These are phyloP conservation scores for Teratosphaeria nubilosa DNA, from an alignment of 2,329 filamentous ascomycete species.

Conservation along the genomic window DNA sequence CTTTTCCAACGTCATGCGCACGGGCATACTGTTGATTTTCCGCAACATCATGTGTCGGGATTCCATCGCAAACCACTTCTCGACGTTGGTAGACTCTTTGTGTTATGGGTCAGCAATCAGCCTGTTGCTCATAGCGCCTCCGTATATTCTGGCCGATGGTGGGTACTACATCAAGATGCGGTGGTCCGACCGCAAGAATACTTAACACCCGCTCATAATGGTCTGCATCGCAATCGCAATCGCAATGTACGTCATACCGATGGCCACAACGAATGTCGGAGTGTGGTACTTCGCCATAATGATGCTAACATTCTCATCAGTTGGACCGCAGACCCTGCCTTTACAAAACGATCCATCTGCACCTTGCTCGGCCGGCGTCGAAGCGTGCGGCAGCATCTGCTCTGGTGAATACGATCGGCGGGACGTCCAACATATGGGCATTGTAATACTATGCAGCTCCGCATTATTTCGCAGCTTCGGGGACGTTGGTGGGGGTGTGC, in stretches of 20 bases:
- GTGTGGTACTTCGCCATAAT: slow-evolving; percentile 53
- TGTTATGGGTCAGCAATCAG: neutral
- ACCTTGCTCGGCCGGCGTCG: slow-evolving; percentile 41
- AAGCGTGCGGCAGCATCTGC: slow-evolving; percentile 47
- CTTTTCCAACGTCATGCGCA: no score
- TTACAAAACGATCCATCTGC: neutral
- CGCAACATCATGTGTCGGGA: neutral
- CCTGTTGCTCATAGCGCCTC: neutral
- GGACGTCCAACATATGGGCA: slow-evolving; percentile 44
- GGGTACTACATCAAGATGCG: neutral
- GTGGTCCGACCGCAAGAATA: neutral
- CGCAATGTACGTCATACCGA: slow-evolving; percentile 50
- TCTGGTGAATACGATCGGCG: slow-evolving; percentile 46
- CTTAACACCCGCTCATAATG: neutral
- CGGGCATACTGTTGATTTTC: neutral
- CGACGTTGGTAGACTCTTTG: neutral
- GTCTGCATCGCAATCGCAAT: slow-evolving; percentile 37
- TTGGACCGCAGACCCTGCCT: neutral
- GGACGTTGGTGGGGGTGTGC: neutral
- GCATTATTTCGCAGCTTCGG: slow-evolving; percentile 44
- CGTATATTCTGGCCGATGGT: neutral
- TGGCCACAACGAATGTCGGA: slow-evolving; percentile 46
- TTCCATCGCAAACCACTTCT: neutral
- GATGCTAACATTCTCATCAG: slow-evolving; percentile 23
- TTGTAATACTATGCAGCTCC: slow-evolving; percentile 31